phyloP scores from a whole-genome alignment of 495 filamentous ascomycete species.

The Penicillium bovifimosum region DNA sequence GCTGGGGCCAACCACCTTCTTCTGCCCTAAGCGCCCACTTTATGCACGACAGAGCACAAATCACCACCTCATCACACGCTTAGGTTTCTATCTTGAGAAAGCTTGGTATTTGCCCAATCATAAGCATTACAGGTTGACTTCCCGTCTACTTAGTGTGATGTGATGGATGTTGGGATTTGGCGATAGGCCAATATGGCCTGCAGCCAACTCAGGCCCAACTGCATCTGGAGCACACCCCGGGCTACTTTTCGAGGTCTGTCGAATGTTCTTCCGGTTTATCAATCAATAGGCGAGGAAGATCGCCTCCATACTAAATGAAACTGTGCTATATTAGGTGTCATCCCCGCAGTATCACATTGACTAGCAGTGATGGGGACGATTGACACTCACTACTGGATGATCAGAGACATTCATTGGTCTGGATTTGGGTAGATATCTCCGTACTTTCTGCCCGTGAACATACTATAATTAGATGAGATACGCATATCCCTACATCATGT shows the following conservation, averaged over 20 bases:
- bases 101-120: constrained; percentile 10
- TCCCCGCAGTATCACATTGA: constrained; percentile 5
- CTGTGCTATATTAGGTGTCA: not conserved
- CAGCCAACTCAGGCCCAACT: constrained; percentile 1
- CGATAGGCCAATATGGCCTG: not conserved
- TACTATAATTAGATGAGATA: constrained; percentile 1
- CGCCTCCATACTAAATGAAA: not conserved
- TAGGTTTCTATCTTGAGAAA: constrained; percentile 23
- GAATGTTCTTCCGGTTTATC: not conserved
- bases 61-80: constrained; percentile 27
- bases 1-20: constrained; percentile 14
- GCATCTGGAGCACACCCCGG: not conserved
- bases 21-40: constrained; percentile 23
- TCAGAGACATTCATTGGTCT: not conserved
- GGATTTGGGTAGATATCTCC: not conserved
- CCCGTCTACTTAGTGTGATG: not conserved
- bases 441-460: not conserved
- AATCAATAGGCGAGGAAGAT: not conserved
- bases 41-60: constrained; percentile 25
- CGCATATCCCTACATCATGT: no score
- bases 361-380: not conserved
- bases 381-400: not conserved
- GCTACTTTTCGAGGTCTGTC: not conserved
- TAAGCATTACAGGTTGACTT: not conserved
- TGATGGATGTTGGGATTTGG: not conserved